Evolutionary conservation across 1,284 basidiomycete species (phyloP), one percentile per base, ranked within the genome.

Genomic region (Malassezia furfur): DNA sequence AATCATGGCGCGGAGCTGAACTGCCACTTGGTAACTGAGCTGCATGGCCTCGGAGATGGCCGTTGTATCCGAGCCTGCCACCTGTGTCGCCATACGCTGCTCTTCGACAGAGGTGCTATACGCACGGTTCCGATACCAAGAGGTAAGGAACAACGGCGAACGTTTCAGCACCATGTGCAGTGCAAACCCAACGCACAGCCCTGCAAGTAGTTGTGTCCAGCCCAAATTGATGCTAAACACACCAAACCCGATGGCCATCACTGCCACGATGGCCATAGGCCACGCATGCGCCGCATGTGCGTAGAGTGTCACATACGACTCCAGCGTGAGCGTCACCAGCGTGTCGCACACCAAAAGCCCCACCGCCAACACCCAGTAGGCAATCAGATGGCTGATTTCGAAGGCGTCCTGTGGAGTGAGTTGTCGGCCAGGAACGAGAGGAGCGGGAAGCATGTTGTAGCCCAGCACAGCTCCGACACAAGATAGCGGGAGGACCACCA

Each of bases 1-100:
- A 50, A 96, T 63, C 32, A 74, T 74, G 31, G 66, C 59, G 38
- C 66, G 62, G 4, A 57, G 37, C 31, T 52, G 50, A 14, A 52
- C 15, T 12, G 36, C 22, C 6, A 34, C 32, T 5, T 37, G 54
- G 36, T 52, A 57, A 7, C 30, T 10, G 2, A 57, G 34, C 10
- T 48, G 22, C 15, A 46, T 37, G 1, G 51, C 28, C n/a, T 57
- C 55, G 4, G 55, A 40, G n/a, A 52, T 25, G 7, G 38, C 31
- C 32, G 55, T 52, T 4, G 43, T 35, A 5, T 57, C 54, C 1
- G 54, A 22, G n/a, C 50, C 54, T 6, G 44, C n/a, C 21, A 21
- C 25, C 11, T 15, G 12, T 3, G 39, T 37, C 10, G 44, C 45
- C 46, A 38, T 37, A 3, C 44, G 50, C 28, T 57, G 49, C 25